Evolutionary conservation across 2,329 filamentous ascomycete genomes (phyloP), one percentile per base, ranked within the genome.

Genomic region (Paecilomyces variotii): DNA sequence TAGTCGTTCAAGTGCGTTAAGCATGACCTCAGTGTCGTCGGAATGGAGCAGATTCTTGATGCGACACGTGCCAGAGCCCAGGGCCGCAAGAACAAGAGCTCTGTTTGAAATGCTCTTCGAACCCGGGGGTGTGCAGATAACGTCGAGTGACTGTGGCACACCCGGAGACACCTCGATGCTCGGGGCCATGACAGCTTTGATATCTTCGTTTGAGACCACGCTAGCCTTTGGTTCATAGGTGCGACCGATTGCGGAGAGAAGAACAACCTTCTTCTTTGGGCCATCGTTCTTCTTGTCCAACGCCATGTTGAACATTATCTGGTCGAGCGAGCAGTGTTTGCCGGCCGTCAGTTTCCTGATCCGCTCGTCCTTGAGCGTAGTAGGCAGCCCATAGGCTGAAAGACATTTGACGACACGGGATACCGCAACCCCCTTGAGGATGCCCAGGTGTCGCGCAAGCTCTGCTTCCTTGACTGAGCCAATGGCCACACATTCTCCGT

Each of bases 251-350:
- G 89, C 89, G 0, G 91, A 92, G 10, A 99, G 81, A 6, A 99
- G 83, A 5, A 97, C 93, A 62, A 99, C 89, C 77, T 96, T 97
- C 81, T 99, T 99, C 75, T 93, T 91, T 60, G 84, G 84, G 1
- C 94, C 94, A 52, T 96, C 89, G 64, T 99, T 99, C 80, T 99
- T 99, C 83, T 99, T 99, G 77, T 99, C 94, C 7, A 99, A 88
- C 0, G 89, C 91, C 94, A 99, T 99, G 72, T 96, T 96, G 64
- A 88, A 83, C 58, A 99, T 82, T 56, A 99, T 76, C 35, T 89
- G 83, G 65, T 97, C 90, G 2, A 97, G 90, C 0, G 89, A 87
- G 71, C 94, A 99, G 63, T 85, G 82, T 76, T 96, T 97, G 56
- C 89, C 90, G 1, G 91, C 92, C 3, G 91, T 92, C 61, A 94